These are phyloP conservation scores for Gossypium schwendimanii DNA, from an alignment of 441 rosid genomes.

Conservation along the genomic window DNA sequence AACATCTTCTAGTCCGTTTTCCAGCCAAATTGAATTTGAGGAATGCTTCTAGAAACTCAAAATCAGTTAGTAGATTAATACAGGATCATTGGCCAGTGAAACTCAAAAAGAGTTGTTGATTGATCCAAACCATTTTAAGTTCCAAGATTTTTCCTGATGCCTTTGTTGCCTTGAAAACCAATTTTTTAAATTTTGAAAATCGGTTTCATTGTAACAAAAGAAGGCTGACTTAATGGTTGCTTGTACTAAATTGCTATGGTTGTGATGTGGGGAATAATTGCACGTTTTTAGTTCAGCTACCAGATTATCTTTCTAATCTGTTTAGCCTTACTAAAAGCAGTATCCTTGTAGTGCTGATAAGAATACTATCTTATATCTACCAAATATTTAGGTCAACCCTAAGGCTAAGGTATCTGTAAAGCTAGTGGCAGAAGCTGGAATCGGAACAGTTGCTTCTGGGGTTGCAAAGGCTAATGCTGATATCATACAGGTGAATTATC, in stretches of 20 bases:
- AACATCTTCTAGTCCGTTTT: neutral
- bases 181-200: neutral
- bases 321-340: neutral
- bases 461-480: conserved; percentile 99
- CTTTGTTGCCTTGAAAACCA: neutral
- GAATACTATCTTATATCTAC: conserved; percentile 6
- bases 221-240: neutral
- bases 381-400: conserved; percentile 69
- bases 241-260: neutral
- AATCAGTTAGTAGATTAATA: neutral
- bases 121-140: neutral
- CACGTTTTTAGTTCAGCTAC: neutral
- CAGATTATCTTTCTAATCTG: neutral
- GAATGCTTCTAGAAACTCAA: neutral
- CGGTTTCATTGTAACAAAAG: neutral
- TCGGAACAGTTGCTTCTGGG: conserved; percentile 98
- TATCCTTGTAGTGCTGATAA: conserved; percentile 8
- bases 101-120: neutral
- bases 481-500: conserved; percentile 69
- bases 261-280: neutral
- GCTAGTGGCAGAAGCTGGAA: conserved; percentile 99
- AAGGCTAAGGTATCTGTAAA: conserved; percentile 97
- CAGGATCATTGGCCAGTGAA: neutral
- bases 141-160: neutral
- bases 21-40: neutral